phyloP scores from a whole-genome alignment of 2,329 filamentous ascomycete genomes.

The Colletotrichum chrysophilum region DNA sequence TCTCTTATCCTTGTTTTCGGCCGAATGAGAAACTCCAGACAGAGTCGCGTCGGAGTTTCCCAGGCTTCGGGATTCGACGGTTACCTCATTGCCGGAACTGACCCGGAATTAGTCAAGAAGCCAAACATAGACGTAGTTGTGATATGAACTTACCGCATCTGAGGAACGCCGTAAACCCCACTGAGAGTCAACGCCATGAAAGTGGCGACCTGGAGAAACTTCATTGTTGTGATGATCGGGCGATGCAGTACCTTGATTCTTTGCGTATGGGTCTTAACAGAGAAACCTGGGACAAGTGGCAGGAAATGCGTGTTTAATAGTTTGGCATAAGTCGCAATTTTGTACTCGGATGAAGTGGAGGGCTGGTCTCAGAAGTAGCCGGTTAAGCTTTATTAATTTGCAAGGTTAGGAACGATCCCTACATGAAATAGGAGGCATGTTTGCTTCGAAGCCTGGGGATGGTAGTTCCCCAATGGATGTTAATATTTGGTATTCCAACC shows the following conservation, averaged over 20 bases:
- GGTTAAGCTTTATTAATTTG: background rate
- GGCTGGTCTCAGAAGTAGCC: background rate
- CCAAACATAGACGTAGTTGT: background rate
- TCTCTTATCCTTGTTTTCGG: background rate
- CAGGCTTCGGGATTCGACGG: background rate
- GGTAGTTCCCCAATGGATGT: too few relatives aligned
- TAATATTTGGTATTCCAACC: background rate
- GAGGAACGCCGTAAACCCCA: background rate
- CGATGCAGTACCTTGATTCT: background rate
- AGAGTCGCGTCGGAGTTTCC: background rate
- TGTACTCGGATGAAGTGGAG: background rate
- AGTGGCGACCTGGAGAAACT: background rate
- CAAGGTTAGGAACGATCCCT: background rate
- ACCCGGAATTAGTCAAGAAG: background rate
- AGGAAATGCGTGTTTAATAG: background rate
- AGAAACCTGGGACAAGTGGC: background rate
- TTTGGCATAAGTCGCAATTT: background rate
- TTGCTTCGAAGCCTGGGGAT: background rate
- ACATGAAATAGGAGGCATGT: background rate
- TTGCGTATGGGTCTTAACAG: background rate
- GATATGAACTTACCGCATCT: background rate
- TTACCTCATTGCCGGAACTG: background rate
- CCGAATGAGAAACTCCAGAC: background rate
- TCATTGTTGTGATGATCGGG: background rate
- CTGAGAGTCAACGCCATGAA: background rate